Evolutionary conservation across 2,329 filamentous ascomycete genomes (phyloP).

Genomic region (Kalaharituber pfeilii): DNA sequence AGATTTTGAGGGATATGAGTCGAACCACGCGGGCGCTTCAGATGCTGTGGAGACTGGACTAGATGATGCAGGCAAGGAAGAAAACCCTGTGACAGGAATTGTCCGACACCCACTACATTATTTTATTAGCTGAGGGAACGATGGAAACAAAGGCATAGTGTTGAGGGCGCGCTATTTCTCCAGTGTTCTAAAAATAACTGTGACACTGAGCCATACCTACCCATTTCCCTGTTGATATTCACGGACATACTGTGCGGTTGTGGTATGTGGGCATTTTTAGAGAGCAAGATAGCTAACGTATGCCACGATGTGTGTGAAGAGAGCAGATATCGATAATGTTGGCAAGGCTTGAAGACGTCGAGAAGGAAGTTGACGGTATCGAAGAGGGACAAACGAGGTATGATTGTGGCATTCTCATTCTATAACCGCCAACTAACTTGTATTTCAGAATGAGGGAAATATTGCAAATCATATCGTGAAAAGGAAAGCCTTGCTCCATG

Average conservation of each 20-base stretch:
- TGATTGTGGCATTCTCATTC: no score
- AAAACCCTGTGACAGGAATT: slow-evolving; percentile 17
- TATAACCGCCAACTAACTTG: no score
- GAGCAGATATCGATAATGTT: not conserved
- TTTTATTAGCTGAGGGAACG: not conserved
- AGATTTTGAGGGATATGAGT: not conserved
- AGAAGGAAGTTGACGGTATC: not conserved
- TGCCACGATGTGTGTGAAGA: not conserved
- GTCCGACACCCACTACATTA: slow-evolving; percentile 13
- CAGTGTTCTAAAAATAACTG: no score
- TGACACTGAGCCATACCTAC: no score
- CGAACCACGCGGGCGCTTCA: slow-evolving; percentile 5
- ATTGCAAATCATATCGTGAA: no score
- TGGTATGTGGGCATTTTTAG: not conserved
- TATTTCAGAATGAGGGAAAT: no score
- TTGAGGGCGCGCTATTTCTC: no score
- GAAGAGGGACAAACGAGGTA: not conserved
- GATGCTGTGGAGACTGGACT: slow-evolving; percentile 7
- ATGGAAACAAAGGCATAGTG: not conserved
- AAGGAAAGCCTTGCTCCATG: no score
- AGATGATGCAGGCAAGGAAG: slow-evolving; percentile 14
- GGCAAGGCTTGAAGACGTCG: not conserved
- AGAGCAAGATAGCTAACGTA: not conserved
- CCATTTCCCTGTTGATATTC: not conserved
- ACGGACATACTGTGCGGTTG: not conserved